Base-by-base conservation (phyloP, 2,329 filamentous ascomycete genomes). In the Clarireedia hainanense region DNA sequence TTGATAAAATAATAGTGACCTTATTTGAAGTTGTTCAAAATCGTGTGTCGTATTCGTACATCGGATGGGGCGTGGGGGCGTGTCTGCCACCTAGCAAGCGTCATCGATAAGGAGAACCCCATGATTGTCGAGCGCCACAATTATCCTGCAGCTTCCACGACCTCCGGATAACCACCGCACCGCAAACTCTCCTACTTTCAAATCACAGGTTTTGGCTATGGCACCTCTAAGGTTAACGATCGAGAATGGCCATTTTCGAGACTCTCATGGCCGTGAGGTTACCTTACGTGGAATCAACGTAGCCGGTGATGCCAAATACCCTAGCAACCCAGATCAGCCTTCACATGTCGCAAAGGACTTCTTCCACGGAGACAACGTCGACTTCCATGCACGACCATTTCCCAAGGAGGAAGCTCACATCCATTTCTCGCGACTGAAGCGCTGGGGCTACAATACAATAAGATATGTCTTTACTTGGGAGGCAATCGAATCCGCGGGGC, bases 391-490 rank as follows among this genome's bases (percentile, higher is more conserved):
- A 58, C 81, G 91, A 2, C 94, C 94, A 0, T 99, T 99, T 64
- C 76, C 86, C 3, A 79, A 89, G 48, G 83, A 89, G 50, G 89
- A 96, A 63, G 90, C 94, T 1, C 86, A 89, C 65, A 77, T 81
- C 15, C 94, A 99, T 70, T 96, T 99, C 71, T 81, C 88, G 12
- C 81, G 91, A 45, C 73, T 99, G 61, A 89, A 86, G 65, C 85
- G 87, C 66, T 96, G 86, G 77, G 94, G 94, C 14, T 99, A 95
- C 78, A 99, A 97, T 71, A 91, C 89, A 0, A 91, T 99, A 63
- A 83, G 94, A 68, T 99, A 99, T 72, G 78, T 99, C 64, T 99
- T 97, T 69, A 97, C 94, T 0, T 99, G 94, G 94, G 94, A 99
- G 72, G 92, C 94, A n/a, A 88, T 99, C 69, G 94, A 99, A 73